Conservation (phyloP, 2,329 filamentous ascomycete species). For the Xylaria sp. region DNA sequence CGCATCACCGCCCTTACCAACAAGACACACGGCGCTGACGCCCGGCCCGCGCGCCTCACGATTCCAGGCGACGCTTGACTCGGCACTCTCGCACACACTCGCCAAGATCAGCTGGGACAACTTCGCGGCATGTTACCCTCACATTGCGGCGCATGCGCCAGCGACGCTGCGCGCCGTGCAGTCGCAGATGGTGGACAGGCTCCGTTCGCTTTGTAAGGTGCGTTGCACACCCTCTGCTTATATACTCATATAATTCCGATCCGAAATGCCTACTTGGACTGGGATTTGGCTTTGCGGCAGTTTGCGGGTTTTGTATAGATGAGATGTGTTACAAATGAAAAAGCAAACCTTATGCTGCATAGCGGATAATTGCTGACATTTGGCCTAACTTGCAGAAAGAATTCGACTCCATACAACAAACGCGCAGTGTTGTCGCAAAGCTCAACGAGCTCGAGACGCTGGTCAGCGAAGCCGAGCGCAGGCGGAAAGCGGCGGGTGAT, state of each 20-base stretch:
- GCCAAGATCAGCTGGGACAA: slow-evolving; percentile 65
- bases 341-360: not conserved
- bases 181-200: slow-evolving; percentile 65
- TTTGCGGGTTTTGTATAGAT: no score
- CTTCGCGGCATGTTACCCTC: slow-evolving; percentile 70
- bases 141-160: slow-evolving; percentile 62
- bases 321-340: not conserved
- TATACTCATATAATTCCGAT: not conserved
- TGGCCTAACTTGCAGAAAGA: slow-evolving; percentile 55
- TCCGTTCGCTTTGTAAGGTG: slow-evolving; percentile 64
- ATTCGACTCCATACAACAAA: slow-evolving; percentile 64
- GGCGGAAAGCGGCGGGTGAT: slow-evolving; percentile 49
- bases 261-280: not conserved
- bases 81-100: slow-evolving; percentile 64
- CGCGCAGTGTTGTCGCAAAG: slow-evolving; percentile 63
- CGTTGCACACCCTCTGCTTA: slow-evolving; percentile 18
- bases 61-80: slow-evolving; percentile 64
- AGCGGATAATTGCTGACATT: not conserved
- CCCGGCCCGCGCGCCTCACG: slow-evolving; percentile 67
- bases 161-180: slow-evolving; percentile 64
- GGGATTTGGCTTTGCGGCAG: not conserved
- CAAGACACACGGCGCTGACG: slow-evolving; percentile 55
- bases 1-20: slow-evolving; percentile 48
- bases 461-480: slow-evolving; percentile 59
- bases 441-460: slow-evolving; percentile 69